A percentile compares a stretch with the other conserved stretches of the same genome.
Evolutionary conservation across 768 basidiomycete genomes (phyloP).

Genomic region (Tulasnella sp.): DNA sequence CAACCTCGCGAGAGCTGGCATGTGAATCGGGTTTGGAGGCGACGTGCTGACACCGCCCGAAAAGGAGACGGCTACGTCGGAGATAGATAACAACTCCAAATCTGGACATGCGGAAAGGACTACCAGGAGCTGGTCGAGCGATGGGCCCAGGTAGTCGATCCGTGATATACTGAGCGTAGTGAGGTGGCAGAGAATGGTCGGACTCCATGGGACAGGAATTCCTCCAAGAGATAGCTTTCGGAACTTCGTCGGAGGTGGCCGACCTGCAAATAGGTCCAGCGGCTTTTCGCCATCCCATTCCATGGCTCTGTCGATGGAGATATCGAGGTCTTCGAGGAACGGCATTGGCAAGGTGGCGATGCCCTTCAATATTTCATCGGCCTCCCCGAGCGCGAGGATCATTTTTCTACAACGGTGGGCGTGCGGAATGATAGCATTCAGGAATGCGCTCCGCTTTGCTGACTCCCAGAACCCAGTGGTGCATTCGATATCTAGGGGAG

Average conservation of each 20-base stretch:
- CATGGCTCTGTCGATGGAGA: background rate
- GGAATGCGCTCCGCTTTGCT: too few species aligned
- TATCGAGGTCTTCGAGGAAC: background rate
- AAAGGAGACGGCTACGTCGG: background rate
- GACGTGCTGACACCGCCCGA: background rate
- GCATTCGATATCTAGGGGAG: background rate
- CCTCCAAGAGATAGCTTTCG: background rate
- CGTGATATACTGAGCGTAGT: background rate
- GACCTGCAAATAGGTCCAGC: background rate
- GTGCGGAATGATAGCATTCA: too few species aligned
- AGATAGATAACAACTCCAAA: background rate
- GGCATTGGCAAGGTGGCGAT: background rate
- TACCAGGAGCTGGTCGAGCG: background rate
- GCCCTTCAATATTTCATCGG: background rate
- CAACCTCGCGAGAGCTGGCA: background rate
- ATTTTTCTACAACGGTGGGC: background rate
- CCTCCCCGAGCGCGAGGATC: background rate
- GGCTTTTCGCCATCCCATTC: background rate
- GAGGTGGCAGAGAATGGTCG: background rate
- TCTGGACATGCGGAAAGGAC: background rate
- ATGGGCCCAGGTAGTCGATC: background rate
- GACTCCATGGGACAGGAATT: background rate
- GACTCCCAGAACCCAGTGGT: background rate
- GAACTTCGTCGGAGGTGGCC: background rate
- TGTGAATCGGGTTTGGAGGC: background rate